These are phyloP conservation scores for Nissolia schottii DNA, from an alignment of 306 rosid genomes.

Conservation along the genomic window DNA sequence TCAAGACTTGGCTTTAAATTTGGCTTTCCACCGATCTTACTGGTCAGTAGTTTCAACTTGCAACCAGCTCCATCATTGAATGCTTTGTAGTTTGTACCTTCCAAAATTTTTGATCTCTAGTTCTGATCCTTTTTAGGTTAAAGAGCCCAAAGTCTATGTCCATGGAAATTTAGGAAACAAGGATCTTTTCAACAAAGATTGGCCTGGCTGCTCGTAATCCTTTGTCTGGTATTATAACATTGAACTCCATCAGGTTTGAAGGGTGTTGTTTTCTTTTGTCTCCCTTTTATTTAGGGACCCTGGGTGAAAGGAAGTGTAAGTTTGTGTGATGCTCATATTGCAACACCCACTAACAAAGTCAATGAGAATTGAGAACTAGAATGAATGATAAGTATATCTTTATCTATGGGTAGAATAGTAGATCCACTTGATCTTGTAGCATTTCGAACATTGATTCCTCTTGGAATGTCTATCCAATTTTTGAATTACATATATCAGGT, in stretches of 20 bases:
- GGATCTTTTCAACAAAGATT: conserved; percentile 35
- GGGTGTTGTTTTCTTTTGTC: not conserved
- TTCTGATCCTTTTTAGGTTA: conserved; percentile 44
- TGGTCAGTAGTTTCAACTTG: conserved; percentile 40
- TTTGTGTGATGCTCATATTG: not conserved
- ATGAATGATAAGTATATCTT: not conserved
- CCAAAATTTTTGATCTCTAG: not conserved
- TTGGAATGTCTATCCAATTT: not conserved
- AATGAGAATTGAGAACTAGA: not conserved
- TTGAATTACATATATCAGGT: not conserved
- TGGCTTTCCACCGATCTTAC: conserved; percentile 56
- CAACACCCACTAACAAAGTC: not conserved
- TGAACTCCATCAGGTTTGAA: not conserved
- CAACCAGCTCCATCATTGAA: conserved; percentile 9
- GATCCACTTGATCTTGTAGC: not conserved
- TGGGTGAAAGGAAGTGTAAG: not conserved
- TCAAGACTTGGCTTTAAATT: conserved; percentile 39
- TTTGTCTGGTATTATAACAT: not conserved
- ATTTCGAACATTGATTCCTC: not conserved
- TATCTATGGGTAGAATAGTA: not conserved
- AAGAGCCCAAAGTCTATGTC: conserved; percentile 64
- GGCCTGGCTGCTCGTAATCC: conserved; percentile 67
- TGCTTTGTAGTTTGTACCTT: not conserved
- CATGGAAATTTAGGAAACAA: conserved; percentile 52
- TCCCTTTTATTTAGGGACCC: not conserved